Evolutionary conservation across 768 basidiomycete genomes (phyloP).

Genomic region (Pilatotrama ljubarskyi): DNA sequence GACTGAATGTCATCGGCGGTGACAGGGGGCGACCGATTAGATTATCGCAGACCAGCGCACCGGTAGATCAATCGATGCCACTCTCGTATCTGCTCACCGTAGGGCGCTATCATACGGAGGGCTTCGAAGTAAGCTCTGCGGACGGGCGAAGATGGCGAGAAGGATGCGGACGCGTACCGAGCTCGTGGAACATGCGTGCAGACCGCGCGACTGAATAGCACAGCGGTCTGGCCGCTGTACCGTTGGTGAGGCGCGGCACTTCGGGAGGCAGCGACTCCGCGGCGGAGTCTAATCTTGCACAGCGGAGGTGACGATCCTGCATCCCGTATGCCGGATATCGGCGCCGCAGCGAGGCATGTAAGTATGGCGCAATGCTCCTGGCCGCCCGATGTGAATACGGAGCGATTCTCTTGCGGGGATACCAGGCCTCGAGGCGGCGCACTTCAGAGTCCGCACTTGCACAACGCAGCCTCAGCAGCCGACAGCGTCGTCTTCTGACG

Average conservation of each 20-base stretch:
- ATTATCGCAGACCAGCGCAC: not conserved
- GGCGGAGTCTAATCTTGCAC: not conserved
- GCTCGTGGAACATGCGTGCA: not conserved
- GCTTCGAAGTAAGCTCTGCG: too few species aligned
- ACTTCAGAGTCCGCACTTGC: slow-evolving; percentile 8
- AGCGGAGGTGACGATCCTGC: too few species aligned
- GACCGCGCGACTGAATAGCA: not conserved
- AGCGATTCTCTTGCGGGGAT: not conserved
- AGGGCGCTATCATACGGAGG: not conserved
- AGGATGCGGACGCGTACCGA: not conserved
- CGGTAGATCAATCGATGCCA: not conserved
- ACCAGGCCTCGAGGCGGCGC: slow-evolving; percentile 7
- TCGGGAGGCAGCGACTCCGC: not conserved
- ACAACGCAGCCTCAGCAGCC: not conserved
- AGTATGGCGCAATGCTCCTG: too few species aligned
- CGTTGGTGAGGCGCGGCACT: too few species aligned
- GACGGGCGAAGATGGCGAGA: too few species aligned
- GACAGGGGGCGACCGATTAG: not conserved
- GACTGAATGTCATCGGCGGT: not conserved
- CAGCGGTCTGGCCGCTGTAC: not conserved
- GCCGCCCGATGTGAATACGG: not conserved
- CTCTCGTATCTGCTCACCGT: not conserved
- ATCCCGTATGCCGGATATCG: too few species aligned
- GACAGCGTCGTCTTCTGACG: not conserved
- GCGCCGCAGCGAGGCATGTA: too few species aligned